Base-by-base conservation (phyloP, 2,329 filamentous ascomycete genomes). In the Colletotrichum sp. region DNA sequence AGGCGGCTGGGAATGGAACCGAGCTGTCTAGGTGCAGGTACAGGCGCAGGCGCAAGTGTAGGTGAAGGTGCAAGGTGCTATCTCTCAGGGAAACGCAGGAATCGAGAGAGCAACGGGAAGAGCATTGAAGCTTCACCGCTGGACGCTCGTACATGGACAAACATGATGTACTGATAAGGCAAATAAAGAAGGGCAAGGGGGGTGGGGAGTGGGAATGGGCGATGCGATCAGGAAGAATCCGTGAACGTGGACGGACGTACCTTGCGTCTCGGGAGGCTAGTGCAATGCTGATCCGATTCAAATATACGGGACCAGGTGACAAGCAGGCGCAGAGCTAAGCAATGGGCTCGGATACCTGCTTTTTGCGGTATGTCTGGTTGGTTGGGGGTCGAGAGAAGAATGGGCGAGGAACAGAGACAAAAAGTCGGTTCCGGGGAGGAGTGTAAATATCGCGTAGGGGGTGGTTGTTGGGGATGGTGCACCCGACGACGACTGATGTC, bases 61-160 rank as follows among this genome's bases (percentile, higher is more conserved):
- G 44, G 44, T 52, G 44, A 52, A 52, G 44, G 44, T 52, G 44
- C 44, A 21, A 52, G 44, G 44, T 52, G 63, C 39, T 34, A 49
- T 66, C 64, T 57, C 55, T 62, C 55, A 26, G 18, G 73, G 30
- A 66, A 55, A 73, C 63, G 74, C 36, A 62, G 74, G 64, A 69
- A 66, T 65, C 59, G 71, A 69, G 74, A 76, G 64, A 74, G 70
- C 65, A 74, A 66, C 70, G 60, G 52, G 44, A 34, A 16, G 62
- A 70, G 74, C 59, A 64, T 55, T 75, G 71, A 76, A 52, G 72
- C 65, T 73, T 77, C 76, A 77, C 76, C 76, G 76, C 76, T 64
- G 70, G 44, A 68, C 44, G 70, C 75, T 75, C 76, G 75, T 77
- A 68, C 72, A 21, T 52, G 44, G n/a, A 52, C 44, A 49, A 73